These are phyloP conservation scores for Trichosporon coremiiforme DNA, from an alignment of 1,284 basidiomycete genomes.

Conservation along the genomic window DNA sequence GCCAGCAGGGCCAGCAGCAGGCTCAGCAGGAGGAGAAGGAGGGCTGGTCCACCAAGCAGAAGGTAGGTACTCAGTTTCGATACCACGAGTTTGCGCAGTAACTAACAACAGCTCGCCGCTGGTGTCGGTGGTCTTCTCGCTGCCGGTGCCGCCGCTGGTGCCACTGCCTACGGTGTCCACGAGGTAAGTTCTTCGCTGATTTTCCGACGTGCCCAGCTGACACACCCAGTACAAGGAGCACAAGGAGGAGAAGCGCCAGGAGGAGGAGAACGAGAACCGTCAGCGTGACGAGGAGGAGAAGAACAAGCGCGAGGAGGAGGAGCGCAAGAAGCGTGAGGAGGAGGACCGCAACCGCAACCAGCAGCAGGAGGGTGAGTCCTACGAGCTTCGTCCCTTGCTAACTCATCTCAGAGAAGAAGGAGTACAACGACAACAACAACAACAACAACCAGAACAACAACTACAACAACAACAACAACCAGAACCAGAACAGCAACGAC, in stretches of 20 bases:
- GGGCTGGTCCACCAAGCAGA: constrained; percentile 17
- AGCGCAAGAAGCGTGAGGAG: constrained; percentile 5
- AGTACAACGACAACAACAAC: constrained; percentile 15
- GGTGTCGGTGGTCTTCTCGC: constrained; percentile 13
- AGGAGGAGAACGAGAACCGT: constrained; percentile 11
- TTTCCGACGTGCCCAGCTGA: neutral
- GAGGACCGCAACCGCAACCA: constrained; percentile 14
- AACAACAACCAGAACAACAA: neutral
- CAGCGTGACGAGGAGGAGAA: constrained; percentile 12
- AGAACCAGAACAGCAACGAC: constrained; percentile 10
- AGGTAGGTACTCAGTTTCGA: neutral
- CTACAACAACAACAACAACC: constrained; percentile 12
- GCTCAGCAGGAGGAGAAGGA: constrained; percentile 17
- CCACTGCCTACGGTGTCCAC: constrained; percentile 11
- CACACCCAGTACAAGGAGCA: constrained; percentile 15
- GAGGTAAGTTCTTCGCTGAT: neutral
- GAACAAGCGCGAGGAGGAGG: constrained; percentile 12
- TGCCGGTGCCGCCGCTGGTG: constrained; percentile 9
- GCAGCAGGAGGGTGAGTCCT: constrained; percentile 8
- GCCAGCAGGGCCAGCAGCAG: constrained; percentile 17
- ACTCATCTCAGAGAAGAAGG: constrained; percentile 15
- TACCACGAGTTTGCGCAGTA: neutral
- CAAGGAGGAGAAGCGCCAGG: constrained; percentile 16
- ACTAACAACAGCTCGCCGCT: constrained; percentile 1
- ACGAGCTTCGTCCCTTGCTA: neutral